Base-by-base conservation (phyloP, 768 basidiomycete species). In the Lentinula sp. region DNA sequence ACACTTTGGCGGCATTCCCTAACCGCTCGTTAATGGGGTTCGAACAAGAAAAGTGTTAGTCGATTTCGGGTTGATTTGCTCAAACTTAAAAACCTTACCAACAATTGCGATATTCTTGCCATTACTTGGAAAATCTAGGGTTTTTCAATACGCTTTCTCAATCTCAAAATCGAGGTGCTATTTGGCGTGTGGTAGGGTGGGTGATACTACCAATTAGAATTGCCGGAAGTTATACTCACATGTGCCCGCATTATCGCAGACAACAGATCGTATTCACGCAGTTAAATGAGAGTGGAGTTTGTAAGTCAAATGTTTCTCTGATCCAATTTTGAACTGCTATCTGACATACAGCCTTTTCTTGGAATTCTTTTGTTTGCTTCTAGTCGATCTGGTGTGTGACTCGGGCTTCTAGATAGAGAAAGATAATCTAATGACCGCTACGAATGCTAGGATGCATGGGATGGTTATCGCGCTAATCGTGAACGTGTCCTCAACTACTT, bases 231-330 rank as follows among this genome's bases (percentile, higher is more conserved):
- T n/a, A 55, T 16, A 59, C 37, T 50, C 32, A 50, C 37, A 8
- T 50, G 13, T 43, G 31, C 50, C 32, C 8, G 28, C 15, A 7
- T 37, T 35, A 21, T 46, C 16, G 15, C 62, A 81, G 83, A 7
- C 83, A 84, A 64, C 84, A 84, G 65, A 78, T 84, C 50, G 80
- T 84, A 13, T 84, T 84, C 70, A 77, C 77, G 7, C 78, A 80
- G 64, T 67, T 84, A 9, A 71, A 76, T 54, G 71, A 77, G 54
- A 65, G 66, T 9, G 76, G 74, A 57, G 64, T 60, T 59, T 75
- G 76, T 79, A 65, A 57, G 73, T 72, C 48, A 35, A 28, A 60
- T 15, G 31, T 39, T 34, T 34, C 21, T 21, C n/a, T 21, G 45
- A n/a, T 46, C n/a, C n/a, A 10, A 46, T 9, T 46, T 23, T 11